phyloP scores from a whole-genome alignment of 2,329 filamentous ascomycete genomes.

The Atkinsonella texensis region DNA sequence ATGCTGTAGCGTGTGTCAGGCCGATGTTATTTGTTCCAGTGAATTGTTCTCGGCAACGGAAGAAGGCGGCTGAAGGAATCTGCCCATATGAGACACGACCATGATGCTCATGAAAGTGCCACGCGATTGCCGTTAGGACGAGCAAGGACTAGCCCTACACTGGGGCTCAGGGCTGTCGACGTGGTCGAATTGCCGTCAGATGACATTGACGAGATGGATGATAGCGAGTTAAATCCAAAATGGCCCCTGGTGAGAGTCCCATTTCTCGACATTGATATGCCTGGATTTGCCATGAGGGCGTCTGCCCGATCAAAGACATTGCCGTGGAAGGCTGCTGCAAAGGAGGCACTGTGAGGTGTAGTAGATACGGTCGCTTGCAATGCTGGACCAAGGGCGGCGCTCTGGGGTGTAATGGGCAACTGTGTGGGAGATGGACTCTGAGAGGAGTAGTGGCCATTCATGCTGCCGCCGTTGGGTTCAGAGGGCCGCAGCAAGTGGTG shows the following conservation, averaged over 20 bases:
- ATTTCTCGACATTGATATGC: slow-evolving; percentile 43
- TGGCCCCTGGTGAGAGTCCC: slow-evolving; percentile 32
- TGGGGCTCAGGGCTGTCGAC: slow-evolving; percentile 19
- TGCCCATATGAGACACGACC: neutral
- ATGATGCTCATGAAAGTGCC: slow-evolving; percentile 17
- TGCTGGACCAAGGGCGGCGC: slow-evolving; percentile 77
- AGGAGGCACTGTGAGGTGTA: slow-evolving; percentile 48
- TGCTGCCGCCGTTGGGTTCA: slow-evolving; percentile 10
- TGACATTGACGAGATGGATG: slow-evolving; percentile 29
- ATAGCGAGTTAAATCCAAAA: slow-evolving; percentile 26
- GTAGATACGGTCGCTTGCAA: slow-evolving; percentile 80
- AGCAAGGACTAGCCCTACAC: slow-evolving; percentile 19
- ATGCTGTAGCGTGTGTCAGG: neutral
- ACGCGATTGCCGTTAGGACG: slow-evolving; percentile 26
- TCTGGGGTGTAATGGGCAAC: slow-evolving; percentile 73
- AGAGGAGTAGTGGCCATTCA: slow-evolving; percentile 12
- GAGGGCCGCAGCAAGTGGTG: slow-evolving; percentile 26
- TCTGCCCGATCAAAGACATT: slow-evolving; percentile 51
- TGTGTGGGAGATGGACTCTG: slow-evolving; percentile 18
- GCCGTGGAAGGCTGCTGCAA: slow-evolving; percentile 41
- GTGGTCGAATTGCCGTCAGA: slow-evolving; percentile 25
- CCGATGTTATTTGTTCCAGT: neutral
- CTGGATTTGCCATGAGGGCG: slow-evolving; percentile 44
- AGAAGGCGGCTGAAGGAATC: neutral
- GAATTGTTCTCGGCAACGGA: neutral